Conservation (phyloP, 257 asterid species). For the Prunella vulgaris region DNA sequence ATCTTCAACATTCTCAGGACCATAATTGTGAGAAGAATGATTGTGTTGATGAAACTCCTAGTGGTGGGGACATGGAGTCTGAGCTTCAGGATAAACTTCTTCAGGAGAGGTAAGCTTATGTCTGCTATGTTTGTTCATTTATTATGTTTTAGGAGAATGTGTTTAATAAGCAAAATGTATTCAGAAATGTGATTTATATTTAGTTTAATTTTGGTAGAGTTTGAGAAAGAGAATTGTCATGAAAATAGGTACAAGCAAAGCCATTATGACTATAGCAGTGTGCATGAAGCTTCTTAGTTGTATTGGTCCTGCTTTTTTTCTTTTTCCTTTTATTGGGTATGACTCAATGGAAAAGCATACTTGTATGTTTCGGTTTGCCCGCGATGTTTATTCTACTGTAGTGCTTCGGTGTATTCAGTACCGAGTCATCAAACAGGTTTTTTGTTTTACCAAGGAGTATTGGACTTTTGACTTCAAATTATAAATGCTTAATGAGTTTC, state of each 20-base stretch:
- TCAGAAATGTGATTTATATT: not conserved
- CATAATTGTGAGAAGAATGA: slow-evolving; percentile 19
- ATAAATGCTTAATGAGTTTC: not conserved
- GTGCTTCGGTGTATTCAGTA: not conserved
- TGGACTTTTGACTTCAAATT: not conserved
- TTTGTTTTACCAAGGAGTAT: not conserved
- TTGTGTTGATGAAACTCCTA: slow-evolving; percentile 12
- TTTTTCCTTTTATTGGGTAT: not conserved
- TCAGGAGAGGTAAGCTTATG: slow-evolving; percentile 39
- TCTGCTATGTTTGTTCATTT: not conserved
- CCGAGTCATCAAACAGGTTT: not conserved
- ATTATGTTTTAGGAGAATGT: not conserved
- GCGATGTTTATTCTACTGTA: not conserved
- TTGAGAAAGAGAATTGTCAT: not conserved
- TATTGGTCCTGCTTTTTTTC: not conserved
- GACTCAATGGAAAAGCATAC: not conserved
- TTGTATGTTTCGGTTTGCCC: not conserved
- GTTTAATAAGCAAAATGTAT: not conserved
- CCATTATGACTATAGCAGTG: slow-evolving; percentile 14
- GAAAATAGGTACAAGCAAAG: not conserved
- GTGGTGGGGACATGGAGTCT: slow-evolving; percentile 23
- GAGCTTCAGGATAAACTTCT: slow-evolving; percentile 40
- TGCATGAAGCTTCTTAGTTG: slow-evolving; percentile 10
- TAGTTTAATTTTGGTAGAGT: not conserved
- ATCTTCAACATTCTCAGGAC: slow-evolving; percentile 30